phyloP scores from a whole-genome alignment of 331 rosid genomes.

The Acacia concinna region DNA sequence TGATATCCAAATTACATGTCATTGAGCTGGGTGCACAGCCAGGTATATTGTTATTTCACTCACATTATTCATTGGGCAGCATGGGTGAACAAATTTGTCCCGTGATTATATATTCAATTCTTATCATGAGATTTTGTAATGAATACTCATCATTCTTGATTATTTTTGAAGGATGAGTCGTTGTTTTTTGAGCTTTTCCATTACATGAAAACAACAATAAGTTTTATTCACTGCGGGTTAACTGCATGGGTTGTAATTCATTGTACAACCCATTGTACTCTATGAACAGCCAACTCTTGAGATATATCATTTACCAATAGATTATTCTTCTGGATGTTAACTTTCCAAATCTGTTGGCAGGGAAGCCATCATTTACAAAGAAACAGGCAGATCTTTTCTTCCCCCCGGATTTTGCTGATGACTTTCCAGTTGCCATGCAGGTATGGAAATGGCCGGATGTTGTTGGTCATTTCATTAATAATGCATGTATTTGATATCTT shows the following conservation, averaged over 20 bases:
- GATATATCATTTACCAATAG: neutral
- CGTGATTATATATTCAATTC: neutral
- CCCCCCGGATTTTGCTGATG: constrained; percentile 98
- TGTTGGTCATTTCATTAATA: constrained; percentile 20
- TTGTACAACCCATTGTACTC: neutral
- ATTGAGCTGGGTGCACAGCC: constrained; percentile 99
- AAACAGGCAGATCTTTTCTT: constrained; percentile 99
- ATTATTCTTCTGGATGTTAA: constrained; percentile 25
- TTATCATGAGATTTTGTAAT: constrained; percentile 10
- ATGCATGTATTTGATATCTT: constrained; percentile 22
- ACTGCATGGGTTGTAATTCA: neutral
- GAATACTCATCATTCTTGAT: neutral
- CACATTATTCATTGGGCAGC: constrained; percentile 7
- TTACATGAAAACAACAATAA: neutral
- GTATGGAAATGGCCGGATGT: constrained; percentile 43
- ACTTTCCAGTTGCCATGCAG: constrained; percentile 99
- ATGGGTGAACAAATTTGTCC: constrained; percentile 26
- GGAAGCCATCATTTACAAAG: constrained; percentile 93
- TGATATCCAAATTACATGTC: constrained; percentile 87
- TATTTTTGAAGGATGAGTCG: neutral
- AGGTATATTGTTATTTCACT: constrained; percentile 49
- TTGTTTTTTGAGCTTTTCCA: neutral
- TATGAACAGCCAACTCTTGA: neutral
- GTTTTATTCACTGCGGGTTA: neutral
- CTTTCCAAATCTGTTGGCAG: constrained; percentile 48